Base-by-base conservation (phyloP, 2,329 filamentous ascomycete genomes). In the Aspergillus bombycis region DNA sequence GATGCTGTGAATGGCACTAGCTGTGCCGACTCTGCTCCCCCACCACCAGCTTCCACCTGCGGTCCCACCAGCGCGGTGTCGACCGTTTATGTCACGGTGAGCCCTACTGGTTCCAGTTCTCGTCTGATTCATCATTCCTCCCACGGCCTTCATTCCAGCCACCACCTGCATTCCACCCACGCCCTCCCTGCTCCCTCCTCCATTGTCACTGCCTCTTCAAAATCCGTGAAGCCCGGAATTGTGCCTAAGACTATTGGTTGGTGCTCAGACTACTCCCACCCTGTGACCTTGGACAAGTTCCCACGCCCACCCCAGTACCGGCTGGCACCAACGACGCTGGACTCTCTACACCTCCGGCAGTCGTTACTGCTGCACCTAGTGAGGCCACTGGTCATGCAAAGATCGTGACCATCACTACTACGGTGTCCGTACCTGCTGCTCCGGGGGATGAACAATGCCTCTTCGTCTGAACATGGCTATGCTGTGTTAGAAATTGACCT, bases 201-300 rank as follows among this genome's bases (percentile, higher is more conserved):
- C 55, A 63, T 52, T 43, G n/a, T 45, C 56, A 43, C 63, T 45
- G 21, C 61, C 41, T 58, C 64, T 34, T 65, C 65, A 50, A 57
- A 48, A 48, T 63, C 48, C 64, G 64, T 65, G 53, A 68, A 68
- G 61, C 69, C 68, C 21, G 70, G 70, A 65, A 67, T 64, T 38
- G 70, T 72, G 36, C 70, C 70, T 67, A 68, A 69, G 63, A 72
- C 70, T 61, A 68, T 72, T 63, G 70, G 70, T 64, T 72, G 70
- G 70, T 65, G 57, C 28, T 69, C 70, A 66, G 69, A 69, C 65
- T 72, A 72, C 52, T 63, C 63, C 60, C 68, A 70, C 64, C 70
- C 70, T 59, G 69, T 72, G 58, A 71, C 69, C 60, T 50, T 72
- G 62, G 62, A 67, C 54, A 57, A 64, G 56, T 63, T 16, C 64